Percentiles rank a stretch among this genome's conserved stretches.
phyloP scores from a whole-genome alignment of 495 filamentous ascomycete genomes.

The Podospora pseudopauciseta region DNA sequence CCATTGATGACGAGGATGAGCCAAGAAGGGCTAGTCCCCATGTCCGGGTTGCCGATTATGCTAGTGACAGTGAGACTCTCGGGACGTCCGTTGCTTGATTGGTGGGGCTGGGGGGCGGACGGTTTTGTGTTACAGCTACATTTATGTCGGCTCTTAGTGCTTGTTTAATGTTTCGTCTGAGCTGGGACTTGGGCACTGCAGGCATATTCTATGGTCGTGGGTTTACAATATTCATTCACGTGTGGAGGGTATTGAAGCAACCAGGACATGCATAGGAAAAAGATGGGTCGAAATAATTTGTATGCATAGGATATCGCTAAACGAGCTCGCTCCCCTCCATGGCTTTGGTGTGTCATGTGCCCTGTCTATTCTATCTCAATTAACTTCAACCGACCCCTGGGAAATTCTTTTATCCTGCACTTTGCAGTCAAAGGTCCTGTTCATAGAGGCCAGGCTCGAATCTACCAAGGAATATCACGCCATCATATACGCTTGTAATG shows the following conservation, averaged over 20 bases:
- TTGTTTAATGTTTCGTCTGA: background rate
- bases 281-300: background rate
- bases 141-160: background rate
- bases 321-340: background rate
- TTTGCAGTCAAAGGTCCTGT: no score
- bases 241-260: background rate
- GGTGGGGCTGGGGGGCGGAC: no score
- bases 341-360: no score
- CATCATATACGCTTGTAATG: no score
- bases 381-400: no score
- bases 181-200: background rate
- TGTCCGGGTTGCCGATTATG: slow-evolving; percentile 15
- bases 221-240: background rate
- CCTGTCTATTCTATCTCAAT: no score
- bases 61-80: background rate
- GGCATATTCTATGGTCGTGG: background rate
- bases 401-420: no score
- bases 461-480: no score
- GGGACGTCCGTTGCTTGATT: background rate
- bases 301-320: background rate
- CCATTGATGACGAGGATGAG: slow-evolving; percentile 40
- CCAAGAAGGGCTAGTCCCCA: slow-evolving; percentile 34
- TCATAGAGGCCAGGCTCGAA: no score
- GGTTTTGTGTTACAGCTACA: background rate
- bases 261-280: background rate